Conservation (phyloP, 306 rosid genomes). For the Dicorynia guianensis region DNA sequence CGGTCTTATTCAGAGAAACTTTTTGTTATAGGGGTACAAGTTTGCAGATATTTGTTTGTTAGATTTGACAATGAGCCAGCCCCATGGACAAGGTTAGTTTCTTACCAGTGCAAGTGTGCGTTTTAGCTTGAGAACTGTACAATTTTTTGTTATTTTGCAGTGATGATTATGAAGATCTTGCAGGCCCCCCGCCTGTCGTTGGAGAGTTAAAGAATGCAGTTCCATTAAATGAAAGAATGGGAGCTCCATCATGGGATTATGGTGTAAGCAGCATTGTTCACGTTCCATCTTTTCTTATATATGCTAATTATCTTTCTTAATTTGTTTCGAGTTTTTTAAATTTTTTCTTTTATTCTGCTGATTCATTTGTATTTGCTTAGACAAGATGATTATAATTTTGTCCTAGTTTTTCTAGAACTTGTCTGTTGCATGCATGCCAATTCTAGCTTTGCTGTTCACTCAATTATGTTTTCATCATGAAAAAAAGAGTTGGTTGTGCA, state of each 20-base stretch:
- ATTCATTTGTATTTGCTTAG: neutral
- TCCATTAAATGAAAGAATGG: slow-evolving; percentile 60
- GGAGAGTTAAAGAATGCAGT: slow-evolving; percentile 58
- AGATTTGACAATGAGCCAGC: slow-evolving; percentile 91
- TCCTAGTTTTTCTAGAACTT: neutral
- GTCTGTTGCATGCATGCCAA: neutral
- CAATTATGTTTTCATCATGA: slow-evolving; percentile 46
- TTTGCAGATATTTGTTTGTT: slow-evolving; percentile 76
- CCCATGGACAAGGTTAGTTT: slow-evolving; percentile 72
- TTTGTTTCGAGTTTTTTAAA: neutral
- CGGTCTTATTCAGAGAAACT: neutral
- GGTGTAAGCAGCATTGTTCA: slow-evolving; percentile 53
- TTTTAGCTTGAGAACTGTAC: neutral
- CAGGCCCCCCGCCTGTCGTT: slow-evolving; percentile 60
- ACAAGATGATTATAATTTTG: neutral
- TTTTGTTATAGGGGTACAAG: slow-evolving; percentile 63
- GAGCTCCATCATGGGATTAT: slow-evolving; percentile 69
- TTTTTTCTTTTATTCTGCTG: no score
- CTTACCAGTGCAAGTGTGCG: neutral
- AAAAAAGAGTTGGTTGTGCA: slow-evolving; percentile 70
- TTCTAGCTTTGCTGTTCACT: slow-evolving; percentile 9
- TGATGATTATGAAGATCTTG: slow-evolving; percentile 72
- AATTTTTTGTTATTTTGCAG: slow-evolving; percentile 46
- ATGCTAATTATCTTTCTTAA: neutral
- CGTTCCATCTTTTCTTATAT: no score